A percentile compares a stretch with the other conserved stretches of the same genome.
Conservation (phyloP, 768 basidiomycete species). For the Lactifluus hygrophoroides region DNA sequence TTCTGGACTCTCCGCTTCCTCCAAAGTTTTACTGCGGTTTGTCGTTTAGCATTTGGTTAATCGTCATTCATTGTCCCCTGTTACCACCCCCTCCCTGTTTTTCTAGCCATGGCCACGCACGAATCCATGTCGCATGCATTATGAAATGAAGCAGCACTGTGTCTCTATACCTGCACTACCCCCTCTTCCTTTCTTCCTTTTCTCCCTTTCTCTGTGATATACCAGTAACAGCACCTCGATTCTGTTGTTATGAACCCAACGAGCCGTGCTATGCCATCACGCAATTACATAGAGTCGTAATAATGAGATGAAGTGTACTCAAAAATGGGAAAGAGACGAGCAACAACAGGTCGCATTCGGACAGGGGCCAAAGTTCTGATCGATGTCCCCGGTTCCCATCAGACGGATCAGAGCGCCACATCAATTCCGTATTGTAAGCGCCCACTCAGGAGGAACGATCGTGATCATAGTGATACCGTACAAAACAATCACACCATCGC, state of each 20-base stretch:
- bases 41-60: background rate
- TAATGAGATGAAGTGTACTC: constrained; percentile 7
- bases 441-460: too few species aligned
- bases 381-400: background rate
- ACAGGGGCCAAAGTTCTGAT: too few species aligned
- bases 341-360: background rate
- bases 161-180: constrained; percentile 13
- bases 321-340: too few species aligned
- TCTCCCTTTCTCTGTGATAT: background rate
- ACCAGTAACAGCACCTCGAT: background rate
- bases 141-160: constrained; percentile 10
- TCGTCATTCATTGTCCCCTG: background rate
- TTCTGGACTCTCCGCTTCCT: constrained; percentile 10
- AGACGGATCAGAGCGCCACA: background rate
- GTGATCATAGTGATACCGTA: too few species aligned
- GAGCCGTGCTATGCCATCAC: constrained; percentile 2
- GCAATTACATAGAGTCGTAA: constrained; percentile 9
- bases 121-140: constrained; percentile 15
- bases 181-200: background rate
- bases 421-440: background rate
- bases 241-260: constrained; percentile 5
- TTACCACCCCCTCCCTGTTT: constrained; percentile 15
- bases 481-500: too few species aligned
- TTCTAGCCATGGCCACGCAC: constrained; percentile 3
- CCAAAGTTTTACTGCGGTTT: background rate